Conservation (phyloP, 2,329 filamentous ascomycete species). For the Pseudogymnoascus sp. region DNA sequence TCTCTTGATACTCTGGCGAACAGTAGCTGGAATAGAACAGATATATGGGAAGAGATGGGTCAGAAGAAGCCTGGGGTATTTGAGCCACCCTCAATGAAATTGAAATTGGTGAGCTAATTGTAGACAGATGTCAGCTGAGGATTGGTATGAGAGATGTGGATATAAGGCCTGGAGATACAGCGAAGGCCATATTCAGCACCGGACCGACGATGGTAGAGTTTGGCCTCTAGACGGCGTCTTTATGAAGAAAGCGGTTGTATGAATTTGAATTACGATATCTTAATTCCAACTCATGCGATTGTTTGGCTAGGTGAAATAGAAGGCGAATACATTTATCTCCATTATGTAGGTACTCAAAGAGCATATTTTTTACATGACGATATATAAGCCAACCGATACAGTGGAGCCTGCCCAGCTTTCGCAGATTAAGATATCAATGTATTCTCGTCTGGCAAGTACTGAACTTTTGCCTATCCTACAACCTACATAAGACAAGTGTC, state of each 20-base stretch:
- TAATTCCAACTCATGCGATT: slow-evolving; percentile 2
- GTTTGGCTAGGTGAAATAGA: neutral
- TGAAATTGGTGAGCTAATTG: neutral
- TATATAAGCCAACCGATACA: neutral
- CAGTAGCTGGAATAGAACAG: neutral
- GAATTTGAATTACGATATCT: slow-evolving; percentile 9
- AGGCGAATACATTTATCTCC: slow-evolving; percentile 31
- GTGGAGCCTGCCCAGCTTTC: neutral
- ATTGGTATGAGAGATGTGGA: slow-evolving; percentile 9
- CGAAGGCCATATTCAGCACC: slow-evolving; percentile 7
- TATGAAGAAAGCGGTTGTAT: slow-evolving; percentile 10
- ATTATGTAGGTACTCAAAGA: slow-evolving; percentile 28
- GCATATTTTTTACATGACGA: neutral
- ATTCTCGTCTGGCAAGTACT: neutral
- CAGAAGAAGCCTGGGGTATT: neutral
- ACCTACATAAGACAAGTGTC: neutral
- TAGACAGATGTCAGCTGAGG: neutral
- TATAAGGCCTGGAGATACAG: slow-evolving; percentile 8
- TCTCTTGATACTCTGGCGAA: slow-evolving; percentile 15
- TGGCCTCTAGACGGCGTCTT: slow-evolving; percentile 7
- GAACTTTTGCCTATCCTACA: neutral
- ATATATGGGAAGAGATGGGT: slow-evolving; percentile 3
- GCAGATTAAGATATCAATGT: neutral
- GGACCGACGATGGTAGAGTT: neutral
- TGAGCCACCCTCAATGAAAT: neutral